A percentile compares a stretch with the other conserved stretches of the same genome.
Conservation (phyloP, 495 filamentous ascomycete species). For the Hypoxylon subgilvum region DNA sequence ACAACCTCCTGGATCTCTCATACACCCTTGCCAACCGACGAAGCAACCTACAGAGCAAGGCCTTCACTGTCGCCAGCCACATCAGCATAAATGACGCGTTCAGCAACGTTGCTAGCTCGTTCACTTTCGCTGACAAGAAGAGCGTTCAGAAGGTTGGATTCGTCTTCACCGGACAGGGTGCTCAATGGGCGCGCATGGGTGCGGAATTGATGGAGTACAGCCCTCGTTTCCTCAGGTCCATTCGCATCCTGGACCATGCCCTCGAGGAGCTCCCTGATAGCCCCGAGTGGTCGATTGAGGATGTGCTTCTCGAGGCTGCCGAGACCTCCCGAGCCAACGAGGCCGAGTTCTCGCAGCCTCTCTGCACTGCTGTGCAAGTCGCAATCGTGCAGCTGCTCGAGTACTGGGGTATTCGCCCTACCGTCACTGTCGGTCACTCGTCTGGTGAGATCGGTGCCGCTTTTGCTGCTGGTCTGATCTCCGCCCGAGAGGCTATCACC, state of each 20-base stretch:
- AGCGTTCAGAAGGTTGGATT: constrained; percentile 11
- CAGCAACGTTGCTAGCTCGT: background rate
- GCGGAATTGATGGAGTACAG: constrained; percentile 18
- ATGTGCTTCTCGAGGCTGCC: constrained; percentile 26
- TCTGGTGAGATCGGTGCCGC: constrained; percentile 65
- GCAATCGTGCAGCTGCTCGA: constrained; percentile 54
- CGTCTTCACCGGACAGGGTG: constrained; percentile 43
- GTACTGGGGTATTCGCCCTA: constrained; percentile 48
- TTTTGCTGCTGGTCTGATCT: constrained; percentile 50
- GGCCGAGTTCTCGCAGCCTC: constrained; percentile 53
- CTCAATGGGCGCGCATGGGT: constrained; percentile 37
- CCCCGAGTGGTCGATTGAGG: constrained; percentile 33
- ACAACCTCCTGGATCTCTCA: constrained; percentile 16
- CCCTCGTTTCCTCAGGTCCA: background rate
- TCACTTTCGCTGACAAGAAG: constrained; percentile 18
- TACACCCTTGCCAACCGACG: constrained; percentile 20
- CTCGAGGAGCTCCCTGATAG: constrained; percentile 11
- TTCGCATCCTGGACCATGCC: constrained; percentile 10
- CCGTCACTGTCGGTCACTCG: constrained; percentile 63
- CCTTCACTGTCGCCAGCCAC: constrained; percentile 12
- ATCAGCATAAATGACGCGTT: constrained; percentile 13
- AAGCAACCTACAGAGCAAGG: constrained; percentile 8
- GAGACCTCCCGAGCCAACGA: constrained; percentile 31
- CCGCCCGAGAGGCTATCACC: constrained; percentile 48
- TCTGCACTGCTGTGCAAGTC: constrained; percentile 59